These are phyloP conservation scores for Venturia oleaginea DNA, from an alignment of 2,329 filamentous ascomycete genomes.

Conservation along the genomic window DNA sequence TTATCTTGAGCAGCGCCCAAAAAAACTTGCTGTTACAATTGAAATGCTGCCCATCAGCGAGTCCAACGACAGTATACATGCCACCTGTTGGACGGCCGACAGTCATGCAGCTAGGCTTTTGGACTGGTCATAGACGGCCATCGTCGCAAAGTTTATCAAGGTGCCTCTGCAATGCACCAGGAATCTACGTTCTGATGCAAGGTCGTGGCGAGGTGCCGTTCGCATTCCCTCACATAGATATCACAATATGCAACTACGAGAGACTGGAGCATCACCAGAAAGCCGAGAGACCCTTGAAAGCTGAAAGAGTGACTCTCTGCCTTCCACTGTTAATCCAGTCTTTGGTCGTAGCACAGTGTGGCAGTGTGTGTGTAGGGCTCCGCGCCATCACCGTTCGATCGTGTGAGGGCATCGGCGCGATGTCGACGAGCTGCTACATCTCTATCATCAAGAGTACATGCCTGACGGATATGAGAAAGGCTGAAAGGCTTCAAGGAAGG, in stretches of 20 bases:
- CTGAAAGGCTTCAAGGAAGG: not conserved
- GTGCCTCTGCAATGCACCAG: not conserved
- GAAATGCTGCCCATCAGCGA: not conserved
- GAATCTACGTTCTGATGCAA: not conserved
- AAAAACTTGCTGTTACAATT: not conserved
- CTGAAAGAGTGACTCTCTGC: not conserved
- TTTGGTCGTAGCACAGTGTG: not conserved
- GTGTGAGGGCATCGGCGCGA: not conserved
- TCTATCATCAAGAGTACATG: not conserved
- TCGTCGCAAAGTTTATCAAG: not conserved
- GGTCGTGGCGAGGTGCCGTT: not conserved
- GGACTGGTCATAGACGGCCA: not conserved
- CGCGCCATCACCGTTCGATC: not conserved
- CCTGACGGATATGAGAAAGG: not conserved
- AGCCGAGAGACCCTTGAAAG: not conserved
- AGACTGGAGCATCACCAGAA: not conserved
- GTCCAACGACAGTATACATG: not conserved
- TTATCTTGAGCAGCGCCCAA: not conserved
- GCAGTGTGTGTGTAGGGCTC: not conserved
- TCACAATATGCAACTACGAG: not conserved
- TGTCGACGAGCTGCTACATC: not conserved
- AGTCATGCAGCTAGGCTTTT: not conserved
- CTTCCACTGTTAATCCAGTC: not conserved
- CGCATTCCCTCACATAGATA: not conserved
- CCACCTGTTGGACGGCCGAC: not conserved